Evolutionary conservation across 225 moss, liverwort and hornwort genomes (phyloP), one percentile per base, ranked within the genome.

Genomic region (Lunularia cruciata): DNA sequence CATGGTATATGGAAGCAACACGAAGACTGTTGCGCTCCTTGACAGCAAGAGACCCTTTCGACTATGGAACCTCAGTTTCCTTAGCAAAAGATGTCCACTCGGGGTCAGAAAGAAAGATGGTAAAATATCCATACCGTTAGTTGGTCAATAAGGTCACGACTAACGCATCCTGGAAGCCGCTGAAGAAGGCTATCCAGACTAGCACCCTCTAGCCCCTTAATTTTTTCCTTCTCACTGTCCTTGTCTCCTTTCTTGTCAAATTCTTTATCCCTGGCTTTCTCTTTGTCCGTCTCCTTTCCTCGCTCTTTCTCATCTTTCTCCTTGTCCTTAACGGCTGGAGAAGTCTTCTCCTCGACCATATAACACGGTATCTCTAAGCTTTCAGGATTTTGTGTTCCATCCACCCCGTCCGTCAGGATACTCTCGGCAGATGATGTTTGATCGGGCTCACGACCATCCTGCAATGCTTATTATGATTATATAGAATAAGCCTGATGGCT

Each of bases 91-190:
- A n/a, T n/a, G n/a, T n/a, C n/a, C n/a, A n/a, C n/a, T n/a, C n/a
- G n/a, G n/a, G n/a, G n/a, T n/a, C n/a, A n/a, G n/a, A n/a, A n/a
- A n/a, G n/a, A n/a, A n/a, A 11, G 9, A 48, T 23, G 3, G 18
- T 12, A 27, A 31, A 31, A 46, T 15, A 47, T 36, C 47, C 64
- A 30, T 79, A 98, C 96, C 65, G 96, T 98, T 13, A 98, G 86
- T 82, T 98, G 96, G 67, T 98, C 96, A 57, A 98, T 98, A 63
- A 98, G 86, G 57, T 98, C 96, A 59, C 96, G 92, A 76, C 96
- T 98, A 23, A 98, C 96, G 83, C 96, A 98, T 28, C 96, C 88
- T 67, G 93, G 96, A 79, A 98, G 90, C 40, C 96, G 84, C 69
- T 98, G 96, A 37, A 98, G 87, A 52, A 98, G 89, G 74, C 96